phyloP scores from a whole-genome alignment of 306 rosid genomes.

The Cucumis cinereus region DNA sequence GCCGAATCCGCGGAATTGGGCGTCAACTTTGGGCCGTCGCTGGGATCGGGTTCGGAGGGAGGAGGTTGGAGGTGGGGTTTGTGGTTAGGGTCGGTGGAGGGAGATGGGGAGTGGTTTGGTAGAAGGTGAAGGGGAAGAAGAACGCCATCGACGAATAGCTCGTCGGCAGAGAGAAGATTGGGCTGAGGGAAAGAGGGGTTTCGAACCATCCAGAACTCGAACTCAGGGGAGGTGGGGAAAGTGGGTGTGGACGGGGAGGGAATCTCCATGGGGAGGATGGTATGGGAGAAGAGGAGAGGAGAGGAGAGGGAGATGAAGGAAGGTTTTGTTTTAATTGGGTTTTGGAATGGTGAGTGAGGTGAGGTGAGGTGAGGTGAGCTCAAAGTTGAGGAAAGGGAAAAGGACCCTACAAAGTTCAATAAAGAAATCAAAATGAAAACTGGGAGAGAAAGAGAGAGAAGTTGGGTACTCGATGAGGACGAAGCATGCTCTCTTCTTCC shows the following conservation, averaged over 20 bases:
- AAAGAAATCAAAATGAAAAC: conserved; percentile 10
- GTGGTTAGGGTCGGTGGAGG: conserved; percentile 15
- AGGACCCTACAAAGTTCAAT: conserved; percentile 22
- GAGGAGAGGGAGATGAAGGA: not conserved
- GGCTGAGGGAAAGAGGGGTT: conserved; percentile 75
- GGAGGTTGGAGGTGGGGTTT: conserved; percentile 7
- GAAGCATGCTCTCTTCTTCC: conserved; percentile 3
- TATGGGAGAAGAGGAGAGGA: not conserved
- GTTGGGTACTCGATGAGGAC: conserved; percentile 4
- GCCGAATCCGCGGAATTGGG: conserved; percentile 16
- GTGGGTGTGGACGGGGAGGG: conserved; percentile 16
- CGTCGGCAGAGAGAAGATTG: conserved; percentile 74
- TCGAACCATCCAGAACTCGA: conserved; percentile 92
- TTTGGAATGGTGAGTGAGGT: not conserved
- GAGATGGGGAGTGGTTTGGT: conserved; percentile 1
- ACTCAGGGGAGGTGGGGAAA: conserved; percentile 73
- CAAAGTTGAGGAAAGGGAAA: not conserved
- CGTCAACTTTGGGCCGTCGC: conserved; percentile 19
- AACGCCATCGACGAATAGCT: conserved; percentile 79
- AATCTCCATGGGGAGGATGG: conserved; percentile 25
- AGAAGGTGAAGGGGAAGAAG: conserved; percentile 66
- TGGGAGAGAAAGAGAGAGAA: conserved; percentile 13
- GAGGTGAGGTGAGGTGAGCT: conserved; percentile 6
- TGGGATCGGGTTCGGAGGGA: conserved; percentile 14
- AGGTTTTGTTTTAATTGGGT: not conserved